A percentile compares a stretch with the other conserved stretches of the same genome.
phyloP scores from a whole-genome alignment of 2,329 filamentous ascomycete species.

The Phaeosphaeria sp. region DNA sequence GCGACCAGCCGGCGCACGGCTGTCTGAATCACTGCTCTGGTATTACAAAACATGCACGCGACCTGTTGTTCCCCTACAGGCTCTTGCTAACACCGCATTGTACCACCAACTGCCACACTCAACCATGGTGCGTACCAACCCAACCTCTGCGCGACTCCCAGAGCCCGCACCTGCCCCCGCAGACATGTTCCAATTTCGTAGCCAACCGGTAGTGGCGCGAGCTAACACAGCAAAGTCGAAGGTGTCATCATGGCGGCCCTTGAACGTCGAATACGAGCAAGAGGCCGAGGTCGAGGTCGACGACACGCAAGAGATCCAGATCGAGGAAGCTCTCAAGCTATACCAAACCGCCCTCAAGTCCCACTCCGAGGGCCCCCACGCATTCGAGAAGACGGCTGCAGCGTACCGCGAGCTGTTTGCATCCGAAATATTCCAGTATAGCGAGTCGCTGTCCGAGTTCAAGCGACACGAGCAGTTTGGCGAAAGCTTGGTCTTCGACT shows the following conservation, averaged over 20 bases:
- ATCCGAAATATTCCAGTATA: slow-evolving; percentile 93
- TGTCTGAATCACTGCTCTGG: slow-evolving; percentile 7
- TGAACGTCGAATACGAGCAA: slow-evolving; percentile 94
- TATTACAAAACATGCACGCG: slow-evolving; percentile 14
- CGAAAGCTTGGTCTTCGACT: slow-evolving; percentile 51
- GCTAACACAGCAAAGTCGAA: slow-evolving; percentile 37
- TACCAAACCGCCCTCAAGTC: slow-evolving; percentile 91
- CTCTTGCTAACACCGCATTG: slow-evolving; percentile 5
- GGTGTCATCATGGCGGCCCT: slow-evolving; percentile 71
- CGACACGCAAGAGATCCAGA: slow-evolving; percentile 93
- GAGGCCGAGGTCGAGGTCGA: slow-evolving; percentile 90
- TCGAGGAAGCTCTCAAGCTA: slow-evolving; percentile 93
- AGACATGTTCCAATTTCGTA: neutral
- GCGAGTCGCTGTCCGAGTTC: slow-evolving; percentile 85
- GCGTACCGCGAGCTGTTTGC: slow-evolving; percentile 87
- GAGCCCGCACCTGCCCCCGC: neutral
- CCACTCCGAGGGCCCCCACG: slow-evolving; percentile 82
- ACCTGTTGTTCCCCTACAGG: slow-evolving; percentile 7
- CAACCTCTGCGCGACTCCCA: neutral
- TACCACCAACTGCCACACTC: slow-evolving; percentile 5
- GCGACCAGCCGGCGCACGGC: slow-evolving; percentile 6
- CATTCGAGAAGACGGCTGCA: slow-evolving; percentile 75
- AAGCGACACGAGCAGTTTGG: slow-evolving; percentile 69
- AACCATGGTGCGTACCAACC: slow-evolving; percentile 31
- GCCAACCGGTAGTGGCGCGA: neutral